Evolutionary conservation across 2,329 filamentous ascomycete genomes (phyloP).

Genomic region (Polytolypa hystricis): DNA sequence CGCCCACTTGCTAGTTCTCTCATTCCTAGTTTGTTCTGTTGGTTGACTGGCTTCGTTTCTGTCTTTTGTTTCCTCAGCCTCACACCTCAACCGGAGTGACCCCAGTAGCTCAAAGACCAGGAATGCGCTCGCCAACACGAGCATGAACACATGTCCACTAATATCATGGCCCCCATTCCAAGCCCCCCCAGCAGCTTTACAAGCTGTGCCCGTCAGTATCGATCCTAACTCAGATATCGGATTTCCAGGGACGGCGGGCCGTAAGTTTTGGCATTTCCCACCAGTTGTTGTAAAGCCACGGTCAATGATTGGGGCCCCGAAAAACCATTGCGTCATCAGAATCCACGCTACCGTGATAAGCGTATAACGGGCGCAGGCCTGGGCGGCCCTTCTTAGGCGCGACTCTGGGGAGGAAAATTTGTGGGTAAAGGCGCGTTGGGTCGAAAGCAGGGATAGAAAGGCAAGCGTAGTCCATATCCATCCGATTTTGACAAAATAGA

Average conservation of each 20-base stretch:
- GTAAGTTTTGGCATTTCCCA: constrained; percentile 61
- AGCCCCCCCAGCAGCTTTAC: constrained; percentile 66
- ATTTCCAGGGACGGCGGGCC: constrained; percentile 9
- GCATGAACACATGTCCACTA: constrained; percentile 85
- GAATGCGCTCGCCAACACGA: constrained; percentile 74
- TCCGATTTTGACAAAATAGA: constrained; percentile 86
- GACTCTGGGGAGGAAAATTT: constrained; percentile 26
- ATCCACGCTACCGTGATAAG: constrained; percentile 71
- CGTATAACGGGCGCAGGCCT: constrained; percentile 57
- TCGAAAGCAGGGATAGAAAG: constrained; percentile 58
- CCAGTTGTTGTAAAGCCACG: constrained; percentile 81
- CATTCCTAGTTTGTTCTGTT: constrained; percentile 25
- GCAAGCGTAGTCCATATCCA: constrained; percentile 83
- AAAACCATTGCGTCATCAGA: constrained; percentile 90
- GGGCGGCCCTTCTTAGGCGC: constrained; percentile 37
- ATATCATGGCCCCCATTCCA: constrained; percentile 97
- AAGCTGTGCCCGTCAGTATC: constrained; percentile 63
- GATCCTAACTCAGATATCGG: constrained; percentile 32
- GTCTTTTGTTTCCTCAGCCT: constrained; percentile 35
- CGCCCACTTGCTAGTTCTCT: constrained; percentile 48
- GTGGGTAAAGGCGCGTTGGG: constrained; percentile 49
- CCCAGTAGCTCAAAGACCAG: constrained; percentile 70
- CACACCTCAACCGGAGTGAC: constrained; percentile 55
- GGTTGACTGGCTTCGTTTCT: constrained; percentile 29
- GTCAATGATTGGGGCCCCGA: constrained; percentile 83